Percentiles rank a stretch among this genome's conserved stretches.
phyloP scores from a whole-genome alignment of 148 eudicot species.

The Cornus controversa region DNA sequence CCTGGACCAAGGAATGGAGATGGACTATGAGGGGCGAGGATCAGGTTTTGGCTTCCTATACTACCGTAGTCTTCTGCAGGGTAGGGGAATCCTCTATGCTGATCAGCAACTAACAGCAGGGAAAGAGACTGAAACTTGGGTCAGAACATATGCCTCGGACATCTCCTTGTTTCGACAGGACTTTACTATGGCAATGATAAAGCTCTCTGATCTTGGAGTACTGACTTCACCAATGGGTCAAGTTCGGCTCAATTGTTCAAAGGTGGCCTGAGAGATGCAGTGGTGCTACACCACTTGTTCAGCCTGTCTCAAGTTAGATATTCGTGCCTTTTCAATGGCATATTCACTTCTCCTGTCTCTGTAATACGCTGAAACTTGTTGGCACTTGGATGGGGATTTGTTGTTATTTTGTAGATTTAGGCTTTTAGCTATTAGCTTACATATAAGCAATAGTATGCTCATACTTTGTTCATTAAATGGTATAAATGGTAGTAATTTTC shows the following conservation, averaged over 20 bases:
- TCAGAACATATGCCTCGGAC: slow-evolving; percentile 55
- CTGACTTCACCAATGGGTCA: slow-evolving; percentile 44
- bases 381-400: too few relatives aligned
- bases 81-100: slow-evolving; percentile 45
- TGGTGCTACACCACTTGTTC: too few relatives aligned
- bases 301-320: too few relatives aligned
- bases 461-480: too few relatives aligned
- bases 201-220: slow-evolving; percentile 47
- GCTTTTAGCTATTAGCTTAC: too few relatives aligned
- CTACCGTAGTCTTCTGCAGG: slow-evolving; percentile 47
- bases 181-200: slow-evolving; percentile 57
- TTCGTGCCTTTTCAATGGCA: too few relatives aligned
- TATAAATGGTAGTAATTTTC: too few relatives aligned
- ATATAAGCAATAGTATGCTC: too few relatives aligned
- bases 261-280: too few relatives aligned
- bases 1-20: slow-evolving; percentile 32
- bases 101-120: slow-evolving; percentile 65
- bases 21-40: slow-evolving; percentile 48
- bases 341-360: too few relatives aligned
- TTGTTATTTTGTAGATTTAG: too few relatives aligned
- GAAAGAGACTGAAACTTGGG: slow-evolving; percentile 54
- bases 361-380: too few relatives aligned
- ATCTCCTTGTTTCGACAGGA: slow-evolving; percentile 41
- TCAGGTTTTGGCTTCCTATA: slow-evolving; percentile 49
- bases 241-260: slow-evolving; percentile 27